Base-by-base conservation (phyloP, 768 basidiomycete species). In the Glaciozyma martinii region DNA sequence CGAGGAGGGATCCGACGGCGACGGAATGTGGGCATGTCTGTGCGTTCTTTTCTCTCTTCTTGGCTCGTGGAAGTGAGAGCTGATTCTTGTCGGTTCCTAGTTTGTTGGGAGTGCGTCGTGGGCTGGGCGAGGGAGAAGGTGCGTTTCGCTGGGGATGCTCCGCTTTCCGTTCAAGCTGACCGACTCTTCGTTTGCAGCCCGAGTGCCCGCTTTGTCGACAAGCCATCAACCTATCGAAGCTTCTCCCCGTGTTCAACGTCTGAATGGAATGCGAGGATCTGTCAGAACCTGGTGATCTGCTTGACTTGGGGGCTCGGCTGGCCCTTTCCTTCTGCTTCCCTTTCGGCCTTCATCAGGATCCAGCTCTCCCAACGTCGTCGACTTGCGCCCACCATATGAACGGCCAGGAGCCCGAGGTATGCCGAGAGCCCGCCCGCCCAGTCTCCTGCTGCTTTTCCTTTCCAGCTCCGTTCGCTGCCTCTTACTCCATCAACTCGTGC, bases 1-100 rank as follows among this genome's bases (percentile, higher is more conserved):
- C 68, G 30, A 65, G 65, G 60, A 62, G 69, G 49, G 67, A 71
- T 47, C 65, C 72, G 16, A 70, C 73, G 3, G 66, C 66, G 40
- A 74, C 72, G 1, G 73, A 74, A 32, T 74, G 73, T 42, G 73
- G 73, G 0, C 73, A 74, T 47, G 66, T 71, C 46, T 74, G 69
- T 72, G 58, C 40, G 71, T 67, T 8, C 5, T 6, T 12, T 7
- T 10, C 44, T 40, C 13, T 54, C 42, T 16, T 10, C 8, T 15
- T 40, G 18, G 7, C 18, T 43, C 0, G 43, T 18, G 3, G 0
- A 19, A 7, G 5, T 6, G 1, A 12, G 0, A 16, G 23, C 23
- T 56, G 53, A 65, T 21, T 23, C 13, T 23, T 12, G 9, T 44
- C 23, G n/a, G 16, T 32, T 21, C 8, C 15, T 63, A 72, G 69